Evolutionary conservation across 176 grass and related monocot species (phyloP).

Genomic region (Carex pumila): DNA sequence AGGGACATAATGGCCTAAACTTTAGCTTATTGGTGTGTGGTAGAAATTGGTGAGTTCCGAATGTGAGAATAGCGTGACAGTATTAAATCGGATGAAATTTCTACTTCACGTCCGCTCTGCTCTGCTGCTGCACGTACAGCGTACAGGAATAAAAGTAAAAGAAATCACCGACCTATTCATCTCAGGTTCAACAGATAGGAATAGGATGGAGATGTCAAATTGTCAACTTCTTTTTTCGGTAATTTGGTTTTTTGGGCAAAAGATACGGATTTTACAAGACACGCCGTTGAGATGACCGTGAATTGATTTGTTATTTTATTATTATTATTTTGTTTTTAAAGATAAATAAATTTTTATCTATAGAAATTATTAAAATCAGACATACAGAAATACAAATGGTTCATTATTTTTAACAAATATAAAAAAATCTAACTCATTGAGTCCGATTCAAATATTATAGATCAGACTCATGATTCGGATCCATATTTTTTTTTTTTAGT

Average conservation of each 20-base stretch:
- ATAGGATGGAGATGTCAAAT: neutral
- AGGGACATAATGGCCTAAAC: no score
- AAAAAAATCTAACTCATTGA: no score
- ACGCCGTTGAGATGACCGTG: neutral
- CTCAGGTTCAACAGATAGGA: neutral
- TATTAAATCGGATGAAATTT: conserved; percentile 20
- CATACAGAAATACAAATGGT: no score
- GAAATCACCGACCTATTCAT: neutral
- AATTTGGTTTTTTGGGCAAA: neutral
- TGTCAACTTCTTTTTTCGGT: neutral
- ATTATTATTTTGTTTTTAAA: no score
- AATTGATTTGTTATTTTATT: neutral
- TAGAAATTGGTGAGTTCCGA: neutral
- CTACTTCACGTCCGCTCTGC: neutral
- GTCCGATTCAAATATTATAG: no score
- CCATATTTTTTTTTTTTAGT: no score
- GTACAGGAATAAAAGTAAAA: conserved; percentile 17
- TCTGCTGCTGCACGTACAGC: neutral
- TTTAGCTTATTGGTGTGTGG: neutral
- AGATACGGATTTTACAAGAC: neutral
- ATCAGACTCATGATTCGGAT: no score
- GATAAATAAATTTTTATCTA: no score
- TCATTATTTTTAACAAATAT: no score
- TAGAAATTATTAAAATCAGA: no score
- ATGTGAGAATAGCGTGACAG: neutral